A percentile compares a stretch with the other conserved stretches of the same genome.
Evolutionary conservation across 2,329 filamentous ascomycete species (phyloP).

Genomic region (Botrytis paeoniae): DNA sequence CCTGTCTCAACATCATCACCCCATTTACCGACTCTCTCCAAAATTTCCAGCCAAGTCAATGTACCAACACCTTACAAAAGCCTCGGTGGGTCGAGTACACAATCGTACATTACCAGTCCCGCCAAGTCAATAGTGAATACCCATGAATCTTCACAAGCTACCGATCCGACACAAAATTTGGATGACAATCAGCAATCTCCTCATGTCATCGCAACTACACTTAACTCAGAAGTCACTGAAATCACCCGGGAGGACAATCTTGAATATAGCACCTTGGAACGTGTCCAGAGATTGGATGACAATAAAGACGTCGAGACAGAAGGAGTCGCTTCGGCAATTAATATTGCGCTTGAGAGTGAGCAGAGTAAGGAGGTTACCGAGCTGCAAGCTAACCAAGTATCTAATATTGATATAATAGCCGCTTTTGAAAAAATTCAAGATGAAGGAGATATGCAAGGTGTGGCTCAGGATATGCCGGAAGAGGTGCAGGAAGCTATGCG

Average conservation of each 20-base stretch:
- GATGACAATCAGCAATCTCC: background rate
- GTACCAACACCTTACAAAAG: background rate
- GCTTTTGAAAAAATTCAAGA: background rate
- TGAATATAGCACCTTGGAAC: background rate
- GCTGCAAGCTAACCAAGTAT: background rate
- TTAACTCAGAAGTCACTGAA: background rate
- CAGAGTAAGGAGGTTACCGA: background rate
- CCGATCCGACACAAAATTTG: background rate
- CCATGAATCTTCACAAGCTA: background rate
- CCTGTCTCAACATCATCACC: background rate
- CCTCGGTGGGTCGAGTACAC: conserved; percentile 16
- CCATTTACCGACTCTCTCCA: background rate
- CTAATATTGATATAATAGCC: background rate
- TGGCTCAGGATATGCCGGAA: background rate
- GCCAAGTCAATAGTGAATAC: background rate
- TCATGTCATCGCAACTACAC: background rate
- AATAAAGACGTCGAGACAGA: background rate
- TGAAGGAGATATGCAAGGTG: background rate
- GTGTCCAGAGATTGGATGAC: background rate
- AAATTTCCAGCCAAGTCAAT: background rate
- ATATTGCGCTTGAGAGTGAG: no score
- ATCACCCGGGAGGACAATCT: background rate
- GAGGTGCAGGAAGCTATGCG: background rate
- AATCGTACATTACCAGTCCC: conserved; percentile 5
- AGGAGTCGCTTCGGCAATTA: background rate